phyloP scores from a whole-genome alignment of 2,329 filamentous ascomycete species.

The Helicocarpus griseus region DNA sequence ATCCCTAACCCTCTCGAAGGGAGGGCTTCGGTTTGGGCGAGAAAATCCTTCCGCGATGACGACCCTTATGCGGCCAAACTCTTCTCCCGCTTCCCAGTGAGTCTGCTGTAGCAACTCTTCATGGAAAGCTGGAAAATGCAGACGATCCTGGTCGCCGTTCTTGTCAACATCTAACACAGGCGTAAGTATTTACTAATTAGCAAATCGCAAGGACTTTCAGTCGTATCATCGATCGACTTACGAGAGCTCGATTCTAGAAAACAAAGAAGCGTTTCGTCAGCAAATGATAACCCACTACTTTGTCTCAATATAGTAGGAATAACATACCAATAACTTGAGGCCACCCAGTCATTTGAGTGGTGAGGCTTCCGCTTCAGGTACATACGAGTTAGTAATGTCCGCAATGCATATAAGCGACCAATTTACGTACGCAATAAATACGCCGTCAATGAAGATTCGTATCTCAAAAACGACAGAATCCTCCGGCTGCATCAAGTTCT shows the following conservation, averaged over 20 bases:
- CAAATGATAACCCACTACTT: neutral
- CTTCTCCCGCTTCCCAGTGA: constrained; percentile 62
- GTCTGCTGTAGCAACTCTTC: constrained; percentile 57
- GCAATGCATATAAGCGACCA: neutral
- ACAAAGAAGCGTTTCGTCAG: constrained; percentile 2
- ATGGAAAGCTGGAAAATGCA: constrained; percentile 65
- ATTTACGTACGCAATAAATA: constrained; percentile 47
- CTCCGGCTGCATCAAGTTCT: constrained; percentile 46
- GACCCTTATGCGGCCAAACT: constrained; percentile 65
- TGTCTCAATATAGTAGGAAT: neutral
- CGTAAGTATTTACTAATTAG: constrained; percentile 3
- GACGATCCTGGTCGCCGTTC: constrained; percentile 48
- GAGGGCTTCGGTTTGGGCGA: constrained; percentile 35
- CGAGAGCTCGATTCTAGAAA: constrained; percentile 26
- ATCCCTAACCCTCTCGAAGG: constrained; percentile 61
- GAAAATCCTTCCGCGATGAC: constrained; percentile 65
- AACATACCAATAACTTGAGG: constrained; percentile 44
- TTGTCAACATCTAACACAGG: constrained; percentile 35
- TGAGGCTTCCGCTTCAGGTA: constrained; percentile 43
- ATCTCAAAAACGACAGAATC: constrained; percentile 55
- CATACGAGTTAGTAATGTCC: neutral
- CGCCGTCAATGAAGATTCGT: constrained; percentile 59
- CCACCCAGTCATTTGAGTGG: constrained; percentile 44
- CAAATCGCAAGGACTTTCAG: constrained; percentile 18
- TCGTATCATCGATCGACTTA: constrained; percentile 21